Percentiles rank a stretch among this genome's conserved stretches.
Conservation (phyloP, 345 rosid species). For the Eucalyptus cloeziana region DNA sequence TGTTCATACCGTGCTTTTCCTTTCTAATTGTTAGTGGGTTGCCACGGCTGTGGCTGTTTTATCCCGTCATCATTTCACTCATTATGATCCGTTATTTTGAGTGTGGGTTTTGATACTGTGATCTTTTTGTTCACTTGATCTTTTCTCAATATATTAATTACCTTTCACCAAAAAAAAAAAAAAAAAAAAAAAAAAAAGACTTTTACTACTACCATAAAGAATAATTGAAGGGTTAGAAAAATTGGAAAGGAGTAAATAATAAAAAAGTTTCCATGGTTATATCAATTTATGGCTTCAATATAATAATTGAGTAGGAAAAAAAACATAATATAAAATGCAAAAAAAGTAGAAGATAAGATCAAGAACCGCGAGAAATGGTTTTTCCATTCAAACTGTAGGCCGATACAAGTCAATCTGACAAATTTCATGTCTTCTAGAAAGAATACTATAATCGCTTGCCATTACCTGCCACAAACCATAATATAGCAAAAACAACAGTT, state of each 20-base stretch:
- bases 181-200: too few species aligned
- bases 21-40: too few species aligned
- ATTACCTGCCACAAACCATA: neutral
- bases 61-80: too few species aligned
- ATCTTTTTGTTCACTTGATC: too few species aligned
- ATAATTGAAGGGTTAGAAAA: neutral
- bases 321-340: neutral
- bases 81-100: too few species aligned
- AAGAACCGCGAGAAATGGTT: neutral
- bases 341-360: neutral
- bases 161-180: too few species aligned
- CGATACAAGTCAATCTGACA: neutral
- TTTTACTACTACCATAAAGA: neutral
- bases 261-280: neutral
- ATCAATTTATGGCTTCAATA: neutral
- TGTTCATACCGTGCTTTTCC: too few species aligned
- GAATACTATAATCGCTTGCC: neutral
- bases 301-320: neutral
- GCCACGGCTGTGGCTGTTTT: too few species aligned
- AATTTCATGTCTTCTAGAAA: neutral
- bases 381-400: neutral
- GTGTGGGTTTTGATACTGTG: too few species aligned
- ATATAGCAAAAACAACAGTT: neutral
- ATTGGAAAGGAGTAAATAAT: neutral
- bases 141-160: too few species aligned